Evolutionary conservation across 352 stramenopile species (phyloP).

Genomic region (Phytophthora pseudosyringae): DNA sequence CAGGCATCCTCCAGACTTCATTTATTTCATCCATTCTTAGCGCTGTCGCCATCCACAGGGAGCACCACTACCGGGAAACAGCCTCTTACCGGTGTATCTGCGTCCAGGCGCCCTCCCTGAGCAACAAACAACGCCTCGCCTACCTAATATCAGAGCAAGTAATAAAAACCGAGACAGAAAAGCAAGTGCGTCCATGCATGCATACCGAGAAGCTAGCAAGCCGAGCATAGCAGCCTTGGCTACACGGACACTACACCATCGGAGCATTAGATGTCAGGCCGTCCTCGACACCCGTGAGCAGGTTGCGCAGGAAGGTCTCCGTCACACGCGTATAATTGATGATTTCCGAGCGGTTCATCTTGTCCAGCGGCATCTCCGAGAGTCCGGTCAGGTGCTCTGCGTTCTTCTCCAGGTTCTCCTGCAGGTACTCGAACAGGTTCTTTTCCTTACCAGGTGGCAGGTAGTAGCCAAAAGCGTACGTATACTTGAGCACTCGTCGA

Average conservation of each 20-base stretch:
- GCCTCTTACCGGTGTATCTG: background rate
- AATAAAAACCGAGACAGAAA: constrained; percentile 40
- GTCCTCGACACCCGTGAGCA: constrained; percentile 92
- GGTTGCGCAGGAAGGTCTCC: constrained; percentile 91
- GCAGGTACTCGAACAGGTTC: constrained; percentile 95
- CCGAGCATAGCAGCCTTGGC: constrained; percentile 15
- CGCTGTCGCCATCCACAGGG: constrained; percentile 13
- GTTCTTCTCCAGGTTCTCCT: constrained; percentile 95
- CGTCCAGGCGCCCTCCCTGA: constrained; percentile 14
- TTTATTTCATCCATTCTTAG: constrained; percentile 35
- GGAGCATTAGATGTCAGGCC: constrained; percentile 70
- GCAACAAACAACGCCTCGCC: constrained; percentile 28
- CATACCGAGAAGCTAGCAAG: constrained; percentile 27
- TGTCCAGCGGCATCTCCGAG: constrained; percentile 90
- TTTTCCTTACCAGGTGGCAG: constrained; percentile 89
- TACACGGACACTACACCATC: constrained; percentile 31
- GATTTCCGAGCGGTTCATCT: constrained; percentile 93
- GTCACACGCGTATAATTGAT: constrained; percentile 96
- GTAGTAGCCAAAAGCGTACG: constrained; percentile 97
- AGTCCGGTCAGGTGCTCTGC: constrained; percentile 92
- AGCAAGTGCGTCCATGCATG: constrained; percentile 27
- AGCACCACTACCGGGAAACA: background rate
- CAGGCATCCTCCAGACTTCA: constrained; percentile 21
- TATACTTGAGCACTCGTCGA: constrained; percentile 98
- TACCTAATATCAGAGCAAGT: constrained; percentile 42